A percentile compares a stretch with the other conserved stretches of the same genome.
Conservation (phyloP, 2,329 filamentous ascomycete genomes). For the Proliferodiscus dingleyae region DNA sequence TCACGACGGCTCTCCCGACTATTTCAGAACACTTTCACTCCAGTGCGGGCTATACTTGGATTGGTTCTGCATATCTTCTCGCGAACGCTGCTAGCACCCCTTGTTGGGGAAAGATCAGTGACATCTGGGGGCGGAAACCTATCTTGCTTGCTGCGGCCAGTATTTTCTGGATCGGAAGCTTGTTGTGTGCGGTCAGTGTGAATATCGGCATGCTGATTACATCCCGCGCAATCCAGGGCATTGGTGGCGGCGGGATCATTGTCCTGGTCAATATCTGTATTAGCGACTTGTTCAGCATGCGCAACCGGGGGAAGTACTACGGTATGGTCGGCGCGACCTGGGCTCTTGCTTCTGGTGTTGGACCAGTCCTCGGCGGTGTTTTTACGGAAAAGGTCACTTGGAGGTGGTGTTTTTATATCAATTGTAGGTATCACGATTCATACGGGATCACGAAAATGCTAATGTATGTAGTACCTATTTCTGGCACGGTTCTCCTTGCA, state of each 20-base stretch:
- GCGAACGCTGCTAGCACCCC: slow-evolving; percentile 62
- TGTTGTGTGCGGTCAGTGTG: slow-evolving; percentile 43
- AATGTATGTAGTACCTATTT: slow-evolving; percentile 22
- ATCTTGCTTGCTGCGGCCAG: slow-evolving; percentile 43
- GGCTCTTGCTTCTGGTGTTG: slow-evolving; percentile 59
- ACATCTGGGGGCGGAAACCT: slow-evolving; percentile 54
- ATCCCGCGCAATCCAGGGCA: slow-evolving; percentile 41
- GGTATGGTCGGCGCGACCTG: slow-evolving; percentile 56
- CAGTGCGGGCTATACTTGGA: slow-evolving; percentile 61
- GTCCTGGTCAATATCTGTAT: slow-evolving; percentile 51
- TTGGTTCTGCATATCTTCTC: slow-evolving; percentile 68
- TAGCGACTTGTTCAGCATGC: slow-evolving; percentile 48
- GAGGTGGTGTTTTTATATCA: slow-evolving; percentile 47
- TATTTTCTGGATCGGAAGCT: slow-evolving; percentile 48
- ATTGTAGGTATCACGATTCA: slow-evolving; percentile 2
- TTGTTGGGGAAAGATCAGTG: slow-evolving; percentile 57
- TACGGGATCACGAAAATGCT: not conserved
- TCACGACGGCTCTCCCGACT: slow-evolving; percentile 57
- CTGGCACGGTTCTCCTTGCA: slow-evolving; percentile 40
- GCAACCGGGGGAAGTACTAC: slow-evolving; percentile 45
- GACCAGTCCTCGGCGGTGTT: slow-evolving; percentile 60
- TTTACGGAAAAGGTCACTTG: slow-evolving; percentile 58
- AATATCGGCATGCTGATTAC: slow-evolving; percentile 45
- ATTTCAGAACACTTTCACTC: slow-evolving; percentile 50
- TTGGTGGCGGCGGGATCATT: slow-evolving; percentile 47